A percentile compares a stretch with the other conserved stretches of the same genome.
Evolutionary conservation across 352 stramenopile genomes (phyloP).

Genomic region (Pythium aristosporum): DNA sequence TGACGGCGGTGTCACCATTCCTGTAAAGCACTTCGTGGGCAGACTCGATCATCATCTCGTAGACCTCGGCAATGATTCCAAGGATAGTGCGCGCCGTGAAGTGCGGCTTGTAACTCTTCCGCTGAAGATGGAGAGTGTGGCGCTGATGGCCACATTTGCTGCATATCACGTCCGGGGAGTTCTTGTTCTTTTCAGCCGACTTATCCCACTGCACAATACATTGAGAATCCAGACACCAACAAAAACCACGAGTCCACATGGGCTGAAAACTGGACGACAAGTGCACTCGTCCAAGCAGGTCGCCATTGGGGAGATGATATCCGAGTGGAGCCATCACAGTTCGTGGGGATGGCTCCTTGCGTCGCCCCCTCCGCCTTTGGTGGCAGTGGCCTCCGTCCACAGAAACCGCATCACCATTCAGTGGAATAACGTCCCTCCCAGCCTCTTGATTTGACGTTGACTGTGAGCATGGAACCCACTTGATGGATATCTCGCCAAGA

Average conservation of each 20-base stretch:
- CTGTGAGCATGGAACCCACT: slow-evolving; percentile 33
- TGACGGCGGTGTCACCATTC: slow-evolving; percentile 16
- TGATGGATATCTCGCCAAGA: slow-evolving; percentile 63
- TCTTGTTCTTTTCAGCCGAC: background rate
- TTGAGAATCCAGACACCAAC: slow-evolving; percentile 47
- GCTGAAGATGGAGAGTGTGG: slow-evolving; percentile 37
- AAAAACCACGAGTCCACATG: slow-evolving; percentile 58
- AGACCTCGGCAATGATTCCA: slow-evolving; percentile 54
- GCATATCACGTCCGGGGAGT: slow-evolving; percentile 9
- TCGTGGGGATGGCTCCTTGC: background rate
- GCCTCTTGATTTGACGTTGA: slow-evolving; percentile 9
- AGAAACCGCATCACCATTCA: no score
- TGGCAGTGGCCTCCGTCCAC: background rate
- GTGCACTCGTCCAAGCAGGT: slow-evolving; percentile 38
- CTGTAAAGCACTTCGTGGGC: slow-evolving; percentile 50
- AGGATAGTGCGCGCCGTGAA: slow-evolving; percentile 57
- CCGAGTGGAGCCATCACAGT: background rate
- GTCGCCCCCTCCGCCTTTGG: background rate
- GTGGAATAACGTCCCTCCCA: background rate
- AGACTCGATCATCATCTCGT: slow-evolving; percentile 36
- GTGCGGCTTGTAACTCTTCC: slow-evolving; percentile 37
- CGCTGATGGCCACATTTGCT: slow-evolving; percentile 2
- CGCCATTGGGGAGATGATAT: slow-evolving; percentile 11
- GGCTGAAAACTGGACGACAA: slow-evolving; percentile 42
- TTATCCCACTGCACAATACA: slow-evolving; percentile 19